Evolutionary conservation across 257 asterid genomes (phyloP).

Genomic region (Paulownia fortunei): DNA sequence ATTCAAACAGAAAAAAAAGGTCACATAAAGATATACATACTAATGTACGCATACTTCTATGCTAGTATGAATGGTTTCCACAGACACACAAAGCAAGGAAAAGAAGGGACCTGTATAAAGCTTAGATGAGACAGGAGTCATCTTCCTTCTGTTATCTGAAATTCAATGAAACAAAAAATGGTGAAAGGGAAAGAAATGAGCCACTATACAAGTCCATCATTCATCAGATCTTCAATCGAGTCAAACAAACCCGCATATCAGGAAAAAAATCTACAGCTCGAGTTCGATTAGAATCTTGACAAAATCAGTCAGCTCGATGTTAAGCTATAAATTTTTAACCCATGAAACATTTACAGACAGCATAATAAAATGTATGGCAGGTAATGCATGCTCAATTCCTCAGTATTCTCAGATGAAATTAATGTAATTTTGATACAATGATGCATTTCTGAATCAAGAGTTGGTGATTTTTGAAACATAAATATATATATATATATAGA

Average conservation of each 20-base stretch:
- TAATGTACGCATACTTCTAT: background rate
- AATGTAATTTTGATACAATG: background rate
- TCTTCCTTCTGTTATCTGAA: constrained; percentile 40
- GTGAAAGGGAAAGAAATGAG: background rate
- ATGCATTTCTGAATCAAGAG: background rate
- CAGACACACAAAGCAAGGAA: background rate
- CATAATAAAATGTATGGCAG: background rate
- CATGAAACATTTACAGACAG: background rate
- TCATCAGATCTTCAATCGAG: background rate
- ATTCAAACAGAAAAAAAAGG: background rate
- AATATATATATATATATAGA: too few relatives aligned
- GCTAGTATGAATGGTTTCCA: background rate
- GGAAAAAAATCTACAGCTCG: background rate
- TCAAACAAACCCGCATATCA: background rate
- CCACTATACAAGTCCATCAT: background rate
- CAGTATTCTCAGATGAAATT: background rate
- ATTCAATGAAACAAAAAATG: background rate
- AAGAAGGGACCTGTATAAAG: constrained; percentile 49
- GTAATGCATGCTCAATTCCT: background rate
- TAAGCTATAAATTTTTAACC: background rate
- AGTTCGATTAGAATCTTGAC: background rate
- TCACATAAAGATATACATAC: background rate
- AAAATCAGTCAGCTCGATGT: background rate
- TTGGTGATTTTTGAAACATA: background rate
- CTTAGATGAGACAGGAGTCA: constrained; percentile 58